These are phyloP conservation scores for Boehmeria nivea DNA, from an alignment of 306 rosid species.

Conservation along the genomic window DNA sequence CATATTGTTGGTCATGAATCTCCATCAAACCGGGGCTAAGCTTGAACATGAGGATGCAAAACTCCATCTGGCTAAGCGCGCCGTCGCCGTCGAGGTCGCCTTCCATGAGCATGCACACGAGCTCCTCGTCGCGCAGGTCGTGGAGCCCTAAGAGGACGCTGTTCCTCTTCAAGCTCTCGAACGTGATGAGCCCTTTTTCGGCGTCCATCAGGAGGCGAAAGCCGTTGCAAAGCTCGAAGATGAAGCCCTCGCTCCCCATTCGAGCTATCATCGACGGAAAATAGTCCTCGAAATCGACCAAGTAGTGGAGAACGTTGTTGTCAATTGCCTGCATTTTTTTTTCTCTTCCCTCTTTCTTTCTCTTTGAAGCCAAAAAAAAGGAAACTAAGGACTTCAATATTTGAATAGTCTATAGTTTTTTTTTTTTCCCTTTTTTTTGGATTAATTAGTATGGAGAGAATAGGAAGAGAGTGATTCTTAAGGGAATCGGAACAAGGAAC, in stretches of 20 bases:
- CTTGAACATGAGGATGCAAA: constrained; percentile 74
- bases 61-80: constrained; percentile 52
- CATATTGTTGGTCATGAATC: neutral
- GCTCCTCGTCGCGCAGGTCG: constrained; percentile 48
- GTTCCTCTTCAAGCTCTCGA: constrained; percentile 64
- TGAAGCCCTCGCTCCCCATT: constrained; percentile 52
- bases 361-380: neutral
- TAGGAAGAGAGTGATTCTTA: constrained; percentile 1
- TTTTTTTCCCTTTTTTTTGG: no score
- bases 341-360: neutral
- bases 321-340: neutral
- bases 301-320: neutral
- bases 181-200: constrained; percentile 58
- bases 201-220: constrained; percentile 60
- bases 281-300: constrained; percentile 48
- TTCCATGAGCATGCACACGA: constrained; percentile 57
- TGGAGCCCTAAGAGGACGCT: constrained; percentile 38
- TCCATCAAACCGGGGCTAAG: constrained; percentile 52
- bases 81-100: constrained; percentile 79
- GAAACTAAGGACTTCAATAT: neutral
- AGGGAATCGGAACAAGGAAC: neutral
- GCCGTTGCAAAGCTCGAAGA: constrained; percentile 52
- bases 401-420: no score
- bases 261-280: constrained; percentile 58
- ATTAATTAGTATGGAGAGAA: neutral